These are phyloP conservation scores for Colletotrichum sansevieriae DNA, from an alignment of 2,329 filamentous ascomycete species.

Conservation along the genomic window DNA sequence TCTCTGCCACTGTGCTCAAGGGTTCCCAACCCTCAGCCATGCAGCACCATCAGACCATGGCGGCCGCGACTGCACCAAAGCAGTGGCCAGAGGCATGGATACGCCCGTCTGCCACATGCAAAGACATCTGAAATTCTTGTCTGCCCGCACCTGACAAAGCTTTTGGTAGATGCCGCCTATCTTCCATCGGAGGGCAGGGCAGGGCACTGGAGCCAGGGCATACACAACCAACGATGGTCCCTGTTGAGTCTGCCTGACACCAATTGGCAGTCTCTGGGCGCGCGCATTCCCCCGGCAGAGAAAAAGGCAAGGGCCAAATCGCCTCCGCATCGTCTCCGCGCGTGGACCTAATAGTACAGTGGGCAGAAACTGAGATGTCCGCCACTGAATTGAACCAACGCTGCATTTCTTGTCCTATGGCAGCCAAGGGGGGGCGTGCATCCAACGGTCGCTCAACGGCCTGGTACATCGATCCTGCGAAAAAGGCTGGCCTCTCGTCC, in stretches of 20 bases:
- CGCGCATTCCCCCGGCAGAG: constrained; percentile 26
- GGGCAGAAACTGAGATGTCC: no score
- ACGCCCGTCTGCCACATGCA: constrained; percentile 24
- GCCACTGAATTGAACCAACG: constrained; percentile 34
- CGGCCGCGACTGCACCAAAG: constrained; percentile 21
- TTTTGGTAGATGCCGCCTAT: constrained; percentile 19
- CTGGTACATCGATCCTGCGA: constrained; percentile 34
- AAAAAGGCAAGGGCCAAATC: constrained; percentile 32
- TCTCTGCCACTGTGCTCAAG: constrained; percentile 16
- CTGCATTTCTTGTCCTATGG: constrained; percentile 10
- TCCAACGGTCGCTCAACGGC: constrained; percentile 34
- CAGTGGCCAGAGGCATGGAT: constrained; percentile 8
- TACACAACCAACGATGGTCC: background rate
- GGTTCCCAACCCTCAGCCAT: background rate
- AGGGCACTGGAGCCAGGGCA: constrained; percentile 24
- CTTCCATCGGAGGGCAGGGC: constrained; percentile 26
- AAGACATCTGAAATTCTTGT: constrained; percentile 6
- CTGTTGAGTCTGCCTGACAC: constrained; percentile 7
- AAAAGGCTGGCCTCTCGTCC: constrained; percentile 39
- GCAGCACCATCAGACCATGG: constrained; percentile 22
- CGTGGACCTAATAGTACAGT: background rate
- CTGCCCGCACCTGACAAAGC: constrained; percentile 16
- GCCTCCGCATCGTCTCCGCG: constrained; percentile 34
- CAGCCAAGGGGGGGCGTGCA: constrained; percentile 29
- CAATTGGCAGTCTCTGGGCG: constrained; percentile 16